Evolutionary conservation across 495 filamentous ascomycete species (phyloP), one percentile per base, ranked within the genome.

Genomic region (Amphirosellinia nigrospora): DNA sequence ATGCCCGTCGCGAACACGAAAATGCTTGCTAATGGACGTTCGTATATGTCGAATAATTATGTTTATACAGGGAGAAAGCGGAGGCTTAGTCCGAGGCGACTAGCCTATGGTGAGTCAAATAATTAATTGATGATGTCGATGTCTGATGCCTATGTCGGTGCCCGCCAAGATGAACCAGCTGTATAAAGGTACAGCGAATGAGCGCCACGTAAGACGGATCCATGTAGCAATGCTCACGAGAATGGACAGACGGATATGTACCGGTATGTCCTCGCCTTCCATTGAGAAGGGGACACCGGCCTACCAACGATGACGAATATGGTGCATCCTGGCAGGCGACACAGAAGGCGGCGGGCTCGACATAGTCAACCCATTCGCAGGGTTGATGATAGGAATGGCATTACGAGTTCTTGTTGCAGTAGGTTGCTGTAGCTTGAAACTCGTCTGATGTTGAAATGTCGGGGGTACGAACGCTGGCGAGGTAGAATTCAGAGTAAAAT

Each of bases 371-470:
- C 96, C 94, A 39, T 96, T 98, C 70, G 86, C 91, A 41, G 96
- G 96, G 86, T 99, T 97, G 82, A 99, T 91, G 79, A 99, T 99
- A 21, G 96, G 96, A 73, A 99, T 99, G 73, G 96, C 93, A 78
- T 97, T 98, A 74, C 95, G 92, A 72, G 91, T 89, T 79, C 96
- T 92, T 68, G 92, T 91, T 65, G 94, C 91, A 63, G 93, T 81
- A 48, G 93, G 92, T 84, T 97, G 96, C 77, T 96, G 93, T 74
- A 93, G 86, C 81, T 93, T 96, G 71, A 93, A 83, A 72, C 86
- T 79, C 53, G 85, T 78, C 52, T 83, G 83, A 68, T 72, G 82
- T 55, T 86, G 86, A 72, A 82, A 87, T 38, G 76, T 66, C 60
- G 83, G 83, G 62, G 92, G 88, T 66, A 92, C 86, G 74, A 91